Evolutionary conservation across 768 basidiomycete genomes (phyloP), one percentile per base, ranked within the genome.

Genomic region (Chalciporus sphaerocephalus): DNA sequence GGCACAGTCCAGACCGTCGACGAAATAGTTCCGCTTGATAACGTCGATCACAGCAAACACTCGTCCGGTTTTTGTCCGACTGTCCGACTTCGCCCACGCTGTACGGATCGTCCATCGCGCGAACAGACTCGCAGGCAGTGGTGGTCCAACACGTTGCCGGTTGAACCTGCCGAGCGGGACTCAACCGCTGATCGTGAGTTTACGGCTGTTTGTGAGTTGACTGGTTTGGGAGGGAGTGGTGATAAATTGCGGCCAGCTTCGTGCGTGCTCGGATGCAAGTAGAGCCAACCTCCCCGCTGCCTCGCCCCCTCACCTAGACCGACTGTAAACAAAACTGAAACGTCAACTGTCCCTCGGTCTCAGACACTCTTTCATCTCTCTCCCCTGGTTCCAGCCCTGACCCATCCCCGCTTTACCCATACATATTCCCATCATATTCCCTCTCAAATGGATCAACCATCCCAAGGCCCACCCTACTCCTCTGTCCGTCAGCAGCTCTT

Each of bases 401-500:
- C 51, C 43, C 27, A 39, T 13, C 33, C 46, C 44, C 42, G 44
- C 41, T 18, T 16, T 12, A 5, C 11, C 36, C 20, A 12, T n/a
- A 11, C 40, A 42, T 47, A 32, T 42, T 38, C 23, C 15, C 24
- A 9, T 44, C 44, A 53, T 40, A 48, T 24, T 25, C 35, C 25
- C 21, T 35, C 20, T 20, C 25, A 16, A 11, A 63, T 65, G 62
- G 62, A 62, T 51, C 40, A 51, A 36, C 46, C 68, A 50, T 51
- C 67, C 5, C 57, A 66, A 25, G 62, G 62, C 44, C 55, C 59
- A n/a, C 53, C 61, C 10, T 60, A 61, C 52, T 47, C 60, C 4
- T 42, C 49, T 28, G 56, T 58, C 0, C 62, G 62, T 5, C 62
- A 62, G 11, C 67, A 67, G 38, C 64, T 72, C 42, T 74, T 73